Base-by-base conservation (phyloP, 495 filamentous ascomycete genomes). In the Hypoxylon trugodes region DNA sequence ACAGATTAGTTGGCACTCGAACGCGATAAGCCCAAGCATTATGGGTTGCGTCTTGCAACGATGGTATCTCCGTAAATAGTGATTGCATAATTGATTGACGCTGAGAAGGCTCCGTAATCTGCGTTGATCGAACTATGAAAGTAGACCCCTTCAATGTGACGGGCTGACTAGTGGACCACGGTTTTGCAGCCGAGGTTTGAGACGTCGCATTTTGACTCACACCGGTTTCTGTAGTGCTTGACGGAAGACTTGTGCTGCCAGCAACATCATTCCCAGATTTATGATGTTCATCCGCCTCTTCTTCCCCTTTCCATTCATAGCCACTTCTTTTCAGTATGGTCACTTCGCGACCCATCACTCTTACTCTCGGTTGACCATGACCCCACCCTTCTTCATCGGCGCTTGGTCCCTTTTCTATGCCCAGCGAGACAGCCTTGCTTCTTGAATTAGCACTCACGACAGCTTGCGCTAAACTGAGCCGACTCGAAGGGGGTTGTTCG, bases 401-500 rank as follows among this genome's bases (percentile, higher is more conserved):
- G 37, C 81, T 84, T 22, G 79, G 82, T 0, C 86, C 89, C 32
- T 77, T 86, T 61, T 90, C 84, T 16, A 94, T 74, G 3, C 91
- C 91, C 9, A 96, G 60, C 71, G 81, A 90, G 35, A 88, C 81
- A 21, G 91, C 91, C 69, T 92, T 92, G 10, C 83, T 85, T 56
- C 87, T 81, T 55, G 86, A 90, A 64, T 92, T 93, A 30, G 85
- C 84, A 68, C 90, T 92, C 18, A 93, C 88, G 6, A 93, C 84
- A 1, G 89, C 90, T 69, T 94, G 90, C 0, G 83, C 90, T 18
- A 96, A 76, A 69, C 90, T 93, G 18, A 95, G 74, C 36, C 90
- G 80, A 63, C 90, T 91, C 4, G 89, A 92, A n/a, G 88, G 78
- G 3, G 91, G 91, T 69, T 96, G 91, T 58, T 88, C 86, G 0